Evolutionary conservation across 495 filamentous ascomycete species (phyloP), one percentile per base, ranked within the genome.

Genomic region (Ascodesmis nigricans): DNA sequence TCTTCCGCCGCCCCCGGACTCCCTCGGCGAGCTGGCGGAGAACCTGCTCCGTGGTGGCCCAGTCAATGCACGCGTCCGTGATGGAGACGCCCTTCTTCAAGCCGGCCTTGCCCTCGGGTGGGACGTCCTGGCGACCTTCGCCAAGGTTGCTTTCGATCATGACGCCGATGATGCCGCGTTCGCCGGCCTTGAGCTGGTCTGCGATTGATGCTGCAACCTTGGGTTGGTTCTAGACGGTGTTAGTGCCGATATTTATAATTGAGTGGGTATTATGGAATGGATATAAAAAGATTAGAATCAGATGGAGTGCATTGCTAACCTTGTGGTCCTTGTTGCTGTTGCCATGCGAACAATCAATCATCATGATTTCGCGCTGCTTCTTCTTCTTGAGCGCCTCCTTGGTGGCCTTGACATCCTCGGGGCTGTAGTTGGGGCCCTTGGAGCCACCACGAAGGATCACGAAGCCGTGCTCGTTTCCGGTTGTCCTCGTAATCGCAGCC

Each of bases 101-200:
- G 19, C 58, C 76, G 0, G 66, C 54, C 6, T 73, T 76, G 14
- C 84, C 84, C 14, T 45, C 41, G 3, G 18, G 21, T 1, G 87
- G 81, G 6, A 92, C 78, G 58, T 92, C 91, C 57, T 97, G 87
- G 62, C 75, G 65, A 49, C 87, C 87, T 60, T 92, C 87, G 53
- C 81, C 68, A 65, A 97, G 81, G 58, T 95, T 87, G 46, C 78
- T 90, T 60, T 97, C 87, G 46, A 97, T 91, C 87, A 97, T 97
- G 42, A 95, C 75, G 43, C 84, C 87, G 42, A 95, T 65, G 49
- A 97, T 92, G 36, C 66, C 78, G 31, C 66, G 71, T 59, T 97
- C 77, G 26, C 87, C 87, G 46, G 72, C 71, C 26, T 76, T 73
- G 25, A 97, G 56, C 61, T 97, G 87, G 26, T 82, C 73, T 18